Percentiles rank a stretch among this genome's conserved stretches.
These are phyloP conservation scores for Pseudonitzschia multistriata DNA, from an alignment of 108 stramenopile species.

Conservation along the genomic window DNA sequence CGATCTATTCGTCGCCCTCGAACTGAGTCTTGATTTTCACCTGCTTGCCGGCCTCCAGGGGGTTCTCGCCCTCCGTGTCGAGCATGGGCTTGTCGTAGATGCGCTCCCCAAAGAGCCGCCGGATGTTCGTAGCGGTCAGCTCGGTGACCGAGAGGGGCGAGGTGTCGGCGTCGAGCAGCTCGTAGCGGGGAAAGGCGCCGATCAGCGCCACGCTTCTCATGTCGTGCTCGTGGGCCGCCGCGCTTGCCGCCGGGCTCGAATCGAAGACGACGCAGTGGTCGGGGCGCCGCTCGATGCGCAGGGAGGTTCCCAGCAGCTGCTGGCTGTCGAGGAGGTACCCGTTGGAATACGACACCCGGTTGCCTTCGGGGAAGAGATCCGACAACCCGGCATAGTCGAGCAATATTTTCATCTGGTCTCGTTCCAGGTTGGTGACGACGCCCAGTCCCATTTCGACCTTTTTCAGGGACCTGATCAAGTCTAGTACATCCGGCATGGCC, in stretches of 20 bases:
- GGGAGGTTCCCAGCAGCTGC: conserved; percentile 61
- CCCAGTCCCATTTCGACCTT: conserved; percentile 76
- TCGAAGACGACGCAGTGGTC: conserved; percentile 80
- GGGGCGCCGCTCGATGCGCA: conserved; percentile 71
- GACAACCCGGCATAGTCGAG: conserved; percentile 58
- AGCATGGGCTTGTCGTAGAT: conserved; percentile 46
- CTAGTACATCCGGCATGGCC: conserved; percentile 34
- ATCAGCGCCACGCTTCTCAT: conserved; percentile 71
- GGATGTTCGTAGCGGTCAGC: conserved; percentile 55
- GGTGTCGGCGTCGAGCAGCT: conserved; percentile 66
- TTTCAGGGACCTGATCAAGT: conserved; percentile 63
- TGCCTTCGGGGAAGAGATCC: conserved; percentile 58
- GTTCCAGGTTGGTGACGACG: conserved; percentile 58
- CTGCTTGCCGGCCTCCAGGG: conserved; percentile 15
- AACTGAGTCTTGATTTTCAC: conserved; percentile 25
- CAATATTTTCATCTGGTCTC: conserved; percentile 52
- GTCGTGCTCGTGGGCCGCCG: conserved; percentile 61
- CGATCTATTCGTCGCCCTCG: conserved; percentile 26
- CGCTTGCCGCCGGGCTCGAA: conserved; percentile 52
- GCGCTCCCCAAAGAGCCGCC: conserved; percentile 52
- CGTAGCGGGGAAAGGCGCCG: conserved; percentile 67
- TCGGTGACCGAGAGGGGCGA: conserved; percentile 42
- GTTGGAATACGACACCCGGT: conserved; percentile 45
- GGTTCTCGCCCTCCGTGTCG: conserved; percentile 16
- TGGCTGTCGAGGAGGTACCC: conserved; percentile 50